Evolutionary conservation across 192 early-diverging fungal genomes (phyloP), one percentile per base, ranked within the genome.

Genomic region (Jimgerdemannia flammicorona): DNA sequence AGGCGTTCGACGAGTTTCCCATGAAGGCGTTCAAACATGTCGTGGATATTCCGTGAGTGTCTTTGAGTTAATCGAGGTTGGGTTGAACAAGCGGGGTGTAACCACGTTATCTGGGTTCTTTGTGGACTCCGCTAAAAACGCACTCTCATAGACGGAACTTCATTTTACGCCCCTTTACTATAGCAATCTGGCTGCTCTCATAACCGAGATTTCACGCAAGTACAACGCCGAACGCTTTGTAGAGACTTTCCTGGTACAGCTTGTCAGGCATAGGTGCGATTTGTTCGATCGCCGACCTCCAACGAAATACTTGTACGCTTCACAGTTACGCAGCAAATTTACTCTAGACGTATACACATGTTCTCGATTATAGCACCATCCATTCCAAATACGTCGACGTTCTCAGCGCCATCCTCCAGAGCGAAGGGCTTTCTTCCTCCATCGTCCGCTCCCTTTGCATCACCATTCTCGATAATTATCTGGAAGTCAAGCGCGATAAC

Each of bases 201-300:
- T 80, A 4, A 42, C 69, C 4, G 74, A 75, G 10, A 78, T 80
- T 29, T 64, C 76, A 18, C 67, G 64, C 54, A 85, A 84, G 64
- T 87, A 83, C 74, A 77, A 80, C 29, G 82, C 82, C 11, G 84
- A 87, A 29, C 75, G 79, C 40, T 85, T 85, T 71, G 75, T 88
- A n/a, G 71, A 74, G 44, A 72, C 71, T 20, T 75, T 88, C 64
- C 70, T 86, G 43, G 64, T 78, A 49, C 54, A 75, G 29, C 72
- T 87, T 19, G 69, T 76, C 66, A 78, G 75, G n/a, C 68, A 73
- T 19, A 59, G 49, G 49, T 59, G 49, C 49, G 49, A 29, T 59
- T 59, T 14, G 49, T 59, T 10, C 14, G 6, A 6, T 59, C 14
- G 6, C 49, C 14, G 49, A 59, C 49, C 49, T 10, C 14, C 49